Base-by-base conservation (phyloP, 2,329 filamentous ascomycete genomes). In the Botrytis pseudocinerea region DNA sequence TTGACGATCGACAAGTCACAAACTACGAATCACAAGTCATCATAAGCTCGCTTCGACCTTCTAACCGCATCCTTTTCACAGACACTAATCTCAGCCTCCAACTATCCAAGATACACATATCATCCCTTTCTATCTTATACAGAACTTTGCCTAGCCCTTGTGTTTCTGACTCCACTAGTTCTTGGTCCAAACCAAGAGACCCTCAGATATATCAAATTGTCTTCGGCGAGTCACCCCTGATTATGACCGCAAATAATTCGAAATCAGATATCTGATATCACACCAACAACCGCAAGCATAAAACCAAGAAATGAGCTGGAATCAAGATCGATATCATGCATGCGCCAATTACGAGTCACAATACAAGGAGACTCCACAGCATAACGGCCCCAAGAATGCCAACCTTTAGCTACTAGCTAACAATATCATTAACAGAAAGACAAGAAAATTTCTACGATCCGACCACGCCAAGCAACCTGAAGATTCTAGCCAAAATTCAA, bases 401-500 rank as follows among this genome's bases (percentile, higher is more conserved):
- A 54, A 54, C n/a, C 5, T n/a, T 54, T 7, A 7, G 4, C 51
- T 32, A 28, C n/a, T 57, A 28, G 6, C 6, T 28, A 28, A 57
- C 14, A 18, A 57, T 28, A 57, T 57, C 51, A 28, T 57, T 12
- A 54, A n/a, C 25, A 5, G 5, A 4, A n/a, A n/a, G 48, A 54
- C 12, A 54, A 7, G 12, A 54, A 54, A 54, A 1, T n/a, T 16
- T 14, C 2, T 8, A n/a, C 25, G 12, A 14, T 54, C 12, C 48
- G 12, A 54, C 1, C 5, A 14, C 25, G 7, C 48, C 0, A 54
- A 54, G 48, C 10, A 54, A 6, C 6, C 5, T n/a, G 25, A 54
- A 14, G 5, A 54, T 54, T 54, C 12, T 12, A 6, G 6, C 0
- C 1, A n/a, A 0, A 51, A 14, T n/a, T 5, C 25, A 54, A n/a